A percentile compares a stretch with the other conserved stretches of the same genome.
These are phyloP conservation scores for Jatropha curcas DNA, from an alignment of 345 rosid species.

Conservation along the genomic window DNA sequence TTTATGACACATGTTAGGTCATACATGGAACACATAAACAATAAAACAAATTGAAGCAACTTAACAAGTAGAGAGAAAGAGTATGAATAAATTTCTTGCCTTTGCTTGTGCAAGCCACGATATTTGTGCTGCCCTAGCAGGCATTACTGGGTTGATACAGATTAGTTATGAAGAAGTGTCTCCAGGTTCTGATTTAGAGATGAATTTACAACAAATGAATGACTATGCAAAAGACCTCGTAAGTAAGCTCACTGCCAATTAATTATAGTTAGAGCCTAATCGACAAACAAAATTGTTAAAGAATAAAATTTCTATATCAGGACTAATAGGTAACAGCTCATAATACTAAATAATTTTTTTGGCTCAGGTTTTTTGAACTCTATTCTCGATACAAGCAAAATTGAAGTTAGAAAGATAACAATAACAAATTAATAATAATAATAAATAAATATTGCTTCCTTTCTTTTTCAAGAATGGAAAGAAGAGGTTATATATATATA, in stretches of 20 bases:
- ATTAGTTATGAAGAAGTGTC: slow-evolving; percentile 38
- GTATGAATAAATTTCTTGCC: slow-evolving; percentile 71
- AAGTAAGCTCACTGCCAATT: slow-evolving; percentile 38
- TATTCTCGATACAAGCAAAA: slow-evolving; percentile 74
- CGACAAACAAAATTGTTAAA: too few species aligned
- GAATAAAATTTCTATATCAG: too few species aligned
- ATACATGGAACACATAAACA: too few species aligned
- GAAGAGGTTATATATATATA: too few species aligned
- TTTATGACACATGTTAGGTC: too few species aligned
- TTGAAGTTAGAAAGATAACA: slow-evolving; percentile 83
- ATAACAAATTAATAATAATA: too few species aligned
- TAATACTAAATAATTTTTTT: too few species aligned
- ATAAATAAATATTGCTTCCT: too few species aligned
- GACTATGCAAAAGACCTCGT: slow-evolving; percentile 51
- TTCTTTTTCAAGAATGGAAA: too few species aligned
- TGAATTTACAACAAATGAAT: slow-evolving; percentile 47
- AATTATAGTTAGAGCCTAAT: too few species aligned
- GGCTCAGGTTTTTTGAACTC: slow-evolving; percentile 57
- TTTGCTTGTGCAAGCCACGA: slow-evolving; percentile 82
- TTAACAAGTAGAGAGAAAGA: slow-evolving; percentile 70
- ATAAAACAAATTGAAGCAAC: slow-evolving; percentile 81
- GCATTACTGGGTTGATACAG: slow-evolving; percentile 57
- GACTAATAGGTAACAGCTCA: too few species aligned
- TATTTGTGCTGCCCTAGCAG: slow-evolving; percentile 63
- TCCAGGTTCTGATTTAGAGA: slow-evolving; percentile 44